Percentiles rank a stretch among this genome's conserved stretches.
Conservation (phyloP, 2,329 filamentous ascomycete genomes). For the Diaporthe sp. region DNA sequence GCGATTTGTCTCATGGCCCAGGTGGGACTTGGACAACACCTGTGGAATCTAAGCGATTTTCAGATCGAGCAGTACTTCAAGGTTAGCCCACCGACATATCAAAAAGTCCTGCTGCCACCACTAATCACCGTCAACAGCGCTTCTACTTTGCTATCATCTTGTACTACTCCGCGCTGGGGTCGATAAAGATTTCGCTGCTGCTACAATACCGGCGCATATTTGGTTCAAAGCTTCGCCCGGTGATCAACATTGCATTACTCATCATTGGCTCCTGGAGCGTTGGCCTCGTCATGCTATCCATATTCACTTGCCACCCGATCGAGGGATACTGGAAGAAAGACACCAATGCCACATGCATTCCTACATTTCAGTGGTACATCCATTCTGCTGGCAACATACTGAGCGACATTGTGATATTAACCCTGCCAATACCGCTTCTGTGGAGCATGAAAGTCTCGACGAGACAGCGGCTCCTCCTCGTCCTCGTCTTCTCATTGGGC, state of each 20-base stretch:
- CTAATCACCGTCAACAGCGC: background rate
- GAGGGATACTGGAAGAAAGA: background rate
- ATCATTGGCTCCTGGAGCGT: constrained; percentile 14
- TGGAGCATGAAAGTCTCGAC: constrained; percentile 15
- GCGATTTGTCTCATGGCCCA: constrained; percentile 2
- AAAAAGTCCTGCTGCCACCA: fast-evolving
- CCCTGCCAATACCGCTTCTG: background rate
- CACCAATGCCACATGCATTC: constrained; percentile 1
- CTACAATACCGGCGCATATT: constrained; percentile 26
- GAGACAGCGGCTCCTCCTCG: background rate
- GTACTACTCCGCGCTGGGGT: constrained; percentile 19
- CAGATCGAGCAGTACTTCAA: constrained; percentile 16
- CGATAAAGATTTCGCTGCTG: constrained; percentile 12
- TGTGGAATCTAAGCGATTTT: background rate
- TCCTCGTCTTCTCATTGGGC: constrained; percentile 16
- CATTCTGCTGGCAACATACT: constrained; percentile 20
- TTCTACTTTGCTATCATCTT: constrained; percentile 26
- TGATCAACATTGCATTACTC: background rate
- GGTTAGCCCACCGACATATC: background rate
- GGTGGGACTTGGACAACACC: constrained; percentile 17
- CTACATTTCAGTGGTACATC: constrained; percentile 13
- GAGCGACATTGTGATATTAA: constrained; percentile 13
- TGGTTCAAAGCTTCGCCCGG: background rate
- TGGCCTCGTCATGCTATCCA: constrained; percentile 10
- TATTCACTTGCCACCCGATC: constrained; percentile 17